Conservation (phyloP, 1,284 basidiomycete genomes). For the Pyrrhoderma noxium region DNA sequence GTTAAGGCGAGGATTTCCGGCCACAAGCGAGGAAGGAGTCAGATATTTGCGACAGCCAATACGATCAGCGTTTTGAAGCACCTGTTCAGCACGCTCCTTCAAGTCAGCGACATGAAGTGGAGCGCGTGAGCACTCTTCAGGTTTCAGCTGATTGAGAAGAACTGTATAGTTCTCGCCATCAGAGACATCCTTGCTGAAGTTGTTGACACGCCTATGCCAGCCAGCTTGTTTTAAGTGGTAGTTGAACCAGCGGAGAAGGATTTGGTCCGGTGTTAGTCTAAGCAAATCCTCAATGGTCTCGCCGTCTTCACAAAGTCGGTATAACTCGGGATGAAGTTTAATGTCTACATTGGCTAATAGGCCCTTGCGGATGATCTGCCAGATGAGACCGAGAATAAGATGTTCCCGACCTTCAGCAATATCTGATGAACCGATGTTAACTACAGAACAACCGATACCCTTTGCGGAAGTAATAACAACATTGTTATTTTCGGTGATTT, state of each 20-base stretch:
- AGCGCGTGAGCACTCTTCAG: constrained; percentile 86
- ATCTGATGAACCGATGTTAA: constrained; percentile 95
- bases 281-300: constrained; percentile 96
- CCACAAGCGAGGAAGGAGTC: constrained; percentile 83
- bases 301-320: constrained; percentile 90
- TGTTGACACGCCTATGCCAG: constrained; percentile 90
- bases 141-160: constrained; percentile 91
- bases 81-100: constrained; percentile 81
- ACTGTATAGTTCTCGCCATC: constrained; percentile 98
- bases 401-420: constrained; percentile 93
- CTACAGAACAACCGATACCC: constrained; percentile 96
- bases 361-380: constrained; percentile 96
- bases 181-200: constrained; percentile 92
- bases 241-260: constrained; percentile 96
- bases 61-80: constrained; percentile 87
- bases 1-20: constrained; percentile 97
- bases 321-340: constrained; percentile 96
- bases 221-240: constrained; percentile 95
- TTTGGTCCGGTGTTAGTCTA: constrained; percentile 92
- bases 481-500: constrained; percentile 99
- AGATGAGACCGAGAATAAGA: constrained; percentile 96
- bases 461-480: constrained; percentile 98
- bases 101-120: constrained; percentile 85
- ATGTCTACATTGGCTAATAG: constrained; percentile 94
- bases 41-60: constrained; percentile 97